phyloP scores from a whole-genome alignment of 2,329 filamentous ascomycete genomes.

The Alternaria sp. region DNA sequence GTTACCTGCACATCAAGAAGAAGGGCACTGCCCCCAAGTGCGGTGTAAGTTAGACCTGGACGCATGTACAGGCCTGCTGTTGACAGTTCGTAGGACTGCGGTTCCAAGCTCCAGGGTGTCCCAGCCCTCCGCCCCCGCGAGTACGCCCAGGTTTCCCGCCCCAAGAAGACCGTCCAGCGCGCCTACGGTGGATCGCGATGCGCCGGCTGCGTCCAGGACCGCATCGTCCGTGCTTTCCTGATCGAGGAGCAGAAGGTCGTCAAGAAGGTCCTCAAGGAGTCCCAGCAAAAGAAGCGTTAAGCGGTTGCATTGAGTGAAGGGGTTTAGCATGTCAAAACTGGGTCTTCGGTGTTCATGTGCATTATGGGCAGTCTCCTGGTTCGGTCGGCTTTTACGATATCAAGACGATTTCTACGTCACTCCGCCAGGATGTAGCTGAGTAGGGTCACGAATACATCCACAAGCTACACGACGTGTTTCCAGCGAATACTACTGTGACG shows the following conservation, averaged over 20 bases:
- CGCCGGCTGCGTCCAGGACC: slow-evolving; percentile 98
- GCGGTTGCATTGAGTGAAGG: slow-evolving; percentile 36
- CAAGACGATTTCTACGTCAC: slow-evolving; percentile 49
- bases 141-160: slow-evolving; percentile 96
- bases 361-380: slow-evolving; percentile 53
- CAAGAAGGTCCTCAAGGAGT: slow-evolving; percentile 99
- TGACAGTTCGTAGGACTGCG: slow-evolving; percentile 79
- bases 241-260: slow-evolving; percentile 99
- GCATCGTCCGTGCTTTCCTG: slow-evolving; percentile 96
- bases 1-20: slow-evolving; percentile 99
- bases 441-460: slow-evolving; percentile 48
- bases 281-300: slow-evolving; percentile 76
- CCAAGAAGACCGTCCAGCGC: slow-evolving; percentile 99
- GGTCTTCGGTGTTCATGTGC: slow-evolving; percentile 54
- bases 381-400: slow-evolving; percentile 51
- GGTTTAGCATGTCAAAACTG: slow-evolving; percentile 49
- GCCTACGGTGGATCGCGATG: slow-evolving; percentile 98
- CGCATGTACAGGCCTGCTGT: slow-evolving; percentile 11
- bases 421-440: slow-evolving; percentile 46
- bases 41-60: slow-evolving; percentile 46
- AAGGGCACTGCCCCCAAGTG: slow-evolving; percentile 97
- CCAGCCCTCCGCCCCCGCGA: slow-evolving; percentile 98
- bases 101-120: slow-evolving; percentile 95
- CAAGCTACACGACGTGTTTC: slow-evolving; percentile 32
- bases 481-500: slow-evolving; percentile 8